A percentile compares a stretch with the other conserved stretches of the same genome.
These are phyloP conservation scores for Domatiomyces globalis DNA, from an alignment of 2,329 filamentous ascomycete species.

Conservation along the genomic window DNA sequence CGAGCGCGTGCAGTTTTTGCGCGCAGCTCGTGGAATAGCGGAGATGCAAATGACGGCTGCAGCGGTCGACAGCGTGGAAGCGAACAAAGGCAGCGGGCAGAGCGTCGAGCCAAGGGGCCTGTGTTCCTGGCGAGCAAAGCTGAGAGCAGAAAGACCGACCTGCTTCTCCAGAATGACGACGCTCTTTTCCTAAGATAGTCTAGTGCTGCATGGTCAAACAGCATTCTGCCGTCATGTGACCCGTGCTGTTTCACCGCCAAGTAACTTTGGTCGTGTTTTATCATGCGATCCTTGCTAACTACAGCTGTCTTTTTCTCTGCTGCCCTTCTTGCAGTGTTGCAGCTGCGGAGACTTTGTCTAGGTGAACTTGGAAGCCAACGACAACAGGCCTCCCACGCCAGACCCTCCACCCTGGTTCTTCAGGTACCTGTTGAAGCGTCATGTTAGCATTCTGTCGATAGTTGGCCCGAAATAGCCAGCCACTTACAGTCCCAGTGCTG, in stretches of 20 bases:
- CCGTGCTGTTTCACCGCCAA: not conserved
- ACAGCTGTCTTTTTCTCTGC: no score
- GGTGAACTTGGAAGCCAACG: not conserved
- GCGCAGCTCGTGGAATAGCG: not conserved
- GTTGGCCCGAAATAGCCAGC: not conserved
- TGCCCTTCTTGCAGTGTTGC: not conserved
- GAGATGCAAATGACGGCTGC: not conserved
- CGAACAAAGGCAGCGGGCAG: not conserved
- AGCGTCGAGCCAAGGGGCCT: not conserved
- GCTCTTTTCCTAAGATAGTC: not conserved
- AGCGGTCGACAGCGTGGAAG: not conserved
- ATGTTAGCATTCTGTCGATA: not conserved
- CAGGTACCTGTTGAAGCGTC: not conserved
- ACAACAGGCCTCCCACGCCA: not conserved
- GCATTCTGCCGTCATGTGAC: not conserved
- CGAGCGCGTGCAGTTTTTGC: not conserved
- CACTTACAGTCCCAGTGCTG: slow-evolving; percentile 82
- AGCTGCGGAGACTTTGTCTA: not conserved
- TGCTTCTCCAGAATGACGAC: not conserved
- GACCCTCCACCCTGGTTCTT: not conserved
- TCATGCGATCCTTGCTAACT: no score
- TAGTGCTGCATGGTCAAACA: not conserved
- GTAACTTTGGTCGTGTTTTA: no score
- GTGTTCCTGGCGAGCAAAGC: not conserved
- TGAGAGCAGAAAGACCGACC: not conserved